Percentiles rank a stretch among this genome's conserved stretches.
These are phyloP conservation scores for Pseudopithomyces maydicus DNA, from an alignment of 2,329 filamentous ascomycete genomes.

Conservation along the genomic window DNA sequence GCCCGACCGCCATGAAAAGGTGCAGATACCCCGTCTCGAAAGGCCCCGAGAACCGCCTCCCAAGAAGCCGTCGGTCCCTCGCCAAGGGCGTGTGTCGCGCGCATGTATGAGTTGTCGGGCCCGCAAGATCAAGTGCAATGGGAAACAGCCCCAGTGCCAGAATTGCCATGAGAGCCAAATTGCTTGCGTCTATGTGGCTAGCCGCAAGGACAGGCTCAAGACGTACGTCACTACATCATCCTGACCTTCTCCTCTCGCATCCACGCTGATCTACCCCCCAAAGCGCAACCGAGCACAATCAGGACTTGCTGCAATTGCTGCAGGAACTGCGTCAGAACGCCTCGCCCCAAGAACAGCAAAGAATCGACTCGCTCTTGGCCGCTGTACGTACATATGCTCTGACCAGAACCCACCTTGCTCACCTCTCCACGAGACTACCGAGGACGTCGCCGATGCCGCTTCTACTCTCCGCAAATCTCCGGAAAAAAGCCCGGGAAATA, in stretches of 20 bases:
- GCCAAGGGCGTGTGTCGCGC: conserved; percentile 26
- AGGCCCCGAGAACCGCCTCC: conserved; percentile 22
- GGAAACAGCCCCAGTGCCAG: conserved; percentile 36
- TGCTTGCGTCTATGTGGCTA: conserved; percentile 40
- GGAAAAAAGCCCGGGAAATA: conserved; percentile 7
- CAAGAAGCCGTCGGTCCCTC: conserved; percentile 8
- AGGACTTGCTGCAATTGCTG: conserved; percentile 34
- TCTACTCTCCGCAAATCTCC: conserved; percentile 14
- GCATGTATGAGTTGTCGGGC: conserved; percentile 43
- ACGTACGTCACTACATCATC: conserved; percentile 21
- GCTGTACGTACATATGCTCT: conserved; percentile 13
- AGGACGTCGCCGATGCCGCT: conserved; percentile 28
- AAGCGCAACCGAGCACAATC: conserved; percentile 34
- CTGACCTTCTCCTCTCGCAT: conserved; percentile 7
- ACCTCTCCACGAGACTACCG: conserved; percentile 11
- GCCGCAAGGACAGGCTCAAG: conserved; percentile 42
- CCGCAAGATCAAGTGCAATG: conserved; percentile 47
- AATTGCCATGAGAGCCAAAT: conserved; percentile 36
- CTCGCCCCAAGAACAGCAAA: conserved; percentile 12
- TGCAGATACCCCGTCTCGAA: conserved; percentile 33
- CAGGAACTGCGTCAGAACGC: conserved; percentile 22
- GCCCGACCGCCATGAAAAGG: conserved; percentile 11
- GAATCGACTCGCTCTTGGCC: conserved; percentile 28
- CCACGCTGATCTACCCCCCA: conserved; percentile 10
- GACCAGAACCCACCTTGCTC: background rate